Percentiles rank a stretch among this genome's conserved stretches.
Conservation (phyloP, 2,329 filamentous ascomycete genomes). For the Monosporascus sp. region DNA sequence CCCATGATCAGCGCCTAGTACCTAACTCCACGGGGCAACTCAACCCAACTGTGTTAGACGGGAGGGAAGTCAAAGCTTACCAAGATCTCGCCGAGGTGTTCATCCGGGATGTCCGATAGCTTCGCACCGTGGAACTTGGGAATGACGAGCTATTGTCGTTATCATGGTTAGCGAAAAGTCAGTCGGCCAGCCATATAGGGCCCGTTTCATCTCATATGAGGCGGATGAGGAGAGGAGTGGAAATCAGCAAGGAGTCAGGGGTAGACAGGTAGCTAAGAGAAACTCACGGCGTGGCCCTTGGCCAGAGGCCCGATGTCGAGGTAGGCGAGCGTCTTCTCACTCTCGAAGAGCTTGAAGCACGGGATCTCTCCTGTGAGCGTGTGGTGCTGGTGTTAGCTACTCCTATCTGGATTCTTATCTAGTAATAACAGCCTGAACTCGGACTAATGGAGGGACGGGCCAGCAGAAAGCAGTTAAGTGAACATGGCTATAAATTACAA, state of each 20-base stretch:
- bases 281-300: constrained; percentile 77
- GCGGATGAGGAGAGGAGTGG: background rate
- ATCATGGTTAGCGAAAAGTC: background rate
- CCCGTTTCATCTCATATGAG: background rate
- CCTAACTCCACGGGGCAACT: background rate
- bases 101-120: constrained; percentile 87
- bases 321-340: constrained; percentile 88
- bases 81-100: constrained; percentile 75
- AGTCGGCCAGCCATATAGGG: background rate
- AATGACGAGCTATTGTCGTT: constrained; percentile 70
- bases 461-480: too few species aligned
- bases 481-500: too few species aligned
- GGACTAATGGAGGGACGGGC: background rate
- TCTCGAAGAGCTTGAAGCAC: constrained; percentile 93
- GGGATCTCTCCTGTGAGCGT: constrained; percentile 77
- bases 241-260: background rate
- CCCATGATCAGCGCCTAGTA: background rate
- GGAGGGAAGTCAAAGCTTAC: constrained; percentile 37
- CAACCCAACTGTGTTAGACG: background rate
- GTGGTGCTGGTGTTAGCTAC: background rate
- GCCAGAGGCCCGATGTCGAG: constrained; percentile 91
- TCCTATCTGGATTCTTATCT: too few species aligned
- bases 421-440: too few species aligned
- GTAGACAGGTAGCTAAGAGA: background rate
- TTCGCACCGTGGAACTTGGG: constrained; percentile 93